Evolutionary conservation across 2,329 filamentous ascomycete species (phyloP), one percentile per base, ranked within the genome.

Genomic region (Nemania sp.): DNA sequence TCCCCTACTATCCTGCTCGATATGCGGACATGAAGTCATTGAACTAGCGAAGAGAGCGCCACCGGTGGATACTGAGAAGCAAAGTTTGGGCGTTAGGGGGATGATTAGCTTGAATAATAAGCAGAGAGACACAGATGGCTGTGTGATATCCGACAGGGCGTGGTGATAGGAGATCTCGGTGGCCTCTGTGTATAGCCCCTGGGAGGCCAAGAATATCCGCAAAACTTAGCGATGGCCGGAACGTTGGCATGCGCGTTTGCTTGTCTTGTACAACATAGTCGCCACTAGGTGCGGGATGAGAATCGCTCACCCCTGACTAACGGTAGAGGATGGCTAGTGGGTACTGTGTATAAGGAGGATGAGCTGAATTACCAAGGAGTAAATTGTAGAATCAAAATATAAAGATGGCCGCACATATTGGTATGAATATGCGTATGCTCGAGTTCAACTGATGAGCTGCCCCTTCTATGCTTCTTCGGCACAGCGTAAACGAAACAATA

Each of bases 121-220:
- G 5, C 67, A 69, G 27, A 72, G 70, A 26, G 67, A 57, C 2
- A 32, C 52, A 3, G 62, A 71, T 29, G 54, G 61, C 1, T 73
- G 59, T 1, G 66, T 64, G 47, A 68, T 72, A 27, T 76, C 72
- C 32, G 76, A 63, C n/a, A 67, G 56, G 18, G 75, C 71, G 27
- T 77, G 68, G 15, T 69, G 60, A 51, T 76, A 77, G 62, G 75
- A 77, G 24, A 77, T 69, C 10, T 74, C 62, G 22, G 75, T 75
- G 5, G 74, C 71, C 62, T 77, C 76, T 4, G 63, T 43, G 62
- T 77, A 77, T 18, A 77, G 49, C 47, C 63, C 60, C 22, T 67
- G 66, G 27, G 70, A 73, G 4, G 71, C 69, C 0, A 76, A 62
- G 64, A 78, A 73, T 27, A 77, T 64, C 45, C 54, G 56, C 8